Base-by-base conservation (phyloP, 2,329 filamentous ascomycete genomes). In the Cucurbitaria berberidis region DNA sequence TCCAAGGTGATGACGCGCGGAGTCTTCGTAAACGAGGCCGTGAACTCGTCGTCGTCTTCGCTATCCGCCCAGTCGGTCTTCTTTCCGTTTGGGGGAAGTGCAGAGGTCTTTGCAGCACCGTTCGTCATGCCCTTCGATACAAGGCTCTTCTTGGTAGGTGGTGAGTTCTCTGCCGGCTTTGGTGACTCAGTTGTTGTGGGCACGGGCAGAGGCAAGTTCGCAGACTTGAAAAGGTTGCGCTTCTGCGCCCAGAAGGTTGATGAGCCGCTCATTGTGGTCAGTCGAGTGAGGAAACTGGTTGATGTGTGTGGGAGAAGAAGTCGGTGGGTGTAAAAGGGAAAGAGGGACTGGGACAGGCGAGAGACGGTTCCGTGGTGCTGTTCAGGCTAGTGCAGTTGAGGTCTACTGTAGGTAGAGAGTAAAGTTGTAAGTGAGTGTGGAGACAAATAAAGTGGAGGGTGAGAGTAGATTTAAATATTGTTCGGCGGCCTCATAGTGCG, bases 1-100 rank as follows among this genome's bases (percentile, higher is more conserved):
- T 34, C 30, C 15, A 16, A 34, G 5, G 35, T 40, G 13, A 27
- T 27, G 10, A 29, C 15, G 30, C 42, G 52, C 16, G 58, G 50
- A 5, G 55, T 34, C 13, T 34, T 34, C 13, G 30, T 34, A 15
- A 34, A 34, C 13, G 13, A 34, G 43, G 47, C 42, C 13, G 51
- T 9, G 34, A 62, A 59, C 1, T 53, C 52, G 3, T 60, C 56
- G 16, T 66, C 66, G 0, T 62, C 58, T n/a, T 65, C 63, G 29
- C 56, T 59, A 16, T 65, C 62, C 4, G 57, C 58, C 63, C 62
- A 65, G 24, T 53, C 26, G 16, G 45, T 39, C 48, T 55, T 62
- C 38, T 55, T 60, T 5, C 26, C 32, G 5, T 4, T 18, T 5
- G 40, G 5, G 2, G 29, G 11, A 16, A 18, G 9, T 1, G 27